These are phyloP conservation scores for Anthracocystis panici-leucophaei DNA, from an alignment of 1,284 basidiomycete genomes.

Conservation along the genomic window DNA sequence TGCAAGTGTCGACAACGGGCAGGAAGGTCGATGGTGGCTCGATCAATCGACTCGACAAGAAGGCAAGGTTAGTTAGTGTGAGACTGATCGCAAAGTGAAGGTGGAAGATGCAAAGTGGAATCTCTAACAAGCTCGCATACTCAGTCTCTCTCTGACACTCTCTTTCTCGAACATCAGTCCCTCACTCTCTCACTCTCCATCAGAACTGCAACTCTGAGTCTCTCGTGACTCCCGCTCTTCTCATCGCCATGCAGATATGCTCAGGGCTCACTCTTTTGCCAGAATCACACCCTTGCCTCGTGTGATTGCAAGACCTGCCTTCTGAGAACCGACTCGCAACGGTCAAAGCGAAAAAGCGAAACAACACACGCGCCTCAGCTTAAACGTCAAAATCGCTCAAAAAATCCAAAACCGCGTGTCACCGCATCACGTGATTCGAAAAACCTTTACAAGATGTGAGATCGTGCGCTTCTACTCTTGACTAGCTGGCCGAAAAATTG, in stretches of 20 bases:
- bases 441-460: neutral
- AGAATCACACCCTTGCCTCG: neutral
- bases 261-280: neutral
- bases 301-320: neutral
- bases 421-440: constrained; percentile 12
- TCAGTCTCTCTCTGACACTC: neutral
- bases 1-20: constrained; percentile 1
- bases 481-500: too few relatives aligned
- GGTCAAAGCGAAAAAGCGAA: constrained; percentile 10
- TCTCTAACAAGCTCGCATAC: constrained; percentile 30
- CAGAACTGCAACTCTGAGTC: neutral
- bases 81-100: constrained; percentile 3
- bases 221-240: neutral
- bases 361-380: constrained; percentile 25
- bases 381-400: neutral
- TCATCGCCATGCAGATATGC: neutral
- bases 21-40: neutral
- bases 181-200: neutral
- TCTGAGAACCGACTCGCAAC: constrained; percentile 6
- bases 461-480: constrained; percentile 1
- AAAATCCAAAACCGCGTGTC: constrained; percentile 13
- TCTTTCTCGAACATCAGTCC: neutral
- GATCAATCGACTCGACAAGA: too few relatives aligned
- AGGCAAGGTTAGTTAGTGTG: constrained; percentile 2
- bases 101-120: constrained; percentile 28